A percentile compares a stretch with the other conserved stretches of the same genome.
These are phyloP conservation scores for Yarrowia sp. DNA, from an alignment of 805 yeast species.

Conservation along the genomic window DNA sequence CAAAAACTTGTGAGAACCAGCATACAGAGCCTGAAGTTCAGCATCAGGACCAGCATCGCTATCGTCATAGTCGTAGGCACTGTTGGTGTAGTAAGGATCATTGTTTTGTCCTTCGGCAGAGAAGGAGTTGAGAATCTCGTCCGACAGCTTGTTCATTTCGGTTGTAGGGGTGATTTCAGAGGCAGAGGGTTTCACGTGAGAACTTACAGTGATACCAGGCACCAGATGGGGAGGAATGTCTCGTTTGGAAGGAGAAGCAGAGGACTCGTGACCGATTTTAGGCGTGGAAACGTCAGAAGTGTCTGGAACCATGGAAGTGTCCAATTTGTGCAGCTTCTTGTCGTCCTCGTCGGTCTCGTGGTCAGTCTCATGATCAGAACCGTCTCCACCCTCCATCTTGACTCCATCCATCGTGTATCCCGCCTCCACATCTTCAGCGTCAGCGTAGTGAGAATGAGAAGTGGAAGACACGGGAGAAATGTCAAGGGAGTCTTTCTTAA, in stretches of 20 bases:
- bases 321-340: not conserved
- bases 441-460: slow-evolving; percentile 40
- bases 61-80: slow-evolving; percentile 31
- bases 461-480: not conserved
- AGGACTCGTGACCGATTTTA: not conserved
- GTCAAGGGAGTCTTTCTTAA: not conserved
- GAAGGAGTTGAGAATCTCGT: slow-evolving; percentile 33
- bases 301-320: slow-evolving; percentile 11
- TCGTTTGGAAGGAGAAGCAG: not conserved
- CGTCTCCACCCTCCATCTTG: slow-evolving; percentile 33
- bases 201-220: slow-evolving; percentile 1
- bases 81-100: slow-evolving; percentile 35
- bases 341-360: slow-evolving; percentile 19
- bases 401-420: slow-evolving; percentile 16
- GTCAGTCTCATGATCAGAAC: slow-evolving; percentile 17
- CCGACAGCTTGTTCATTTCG: slow-evolving; percentile 24
- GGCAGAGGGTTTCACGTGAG: not conserved
- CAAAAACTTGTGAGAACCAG: slow-evolving; percentile 25
- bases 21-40: slow-evolving; percentile 32
- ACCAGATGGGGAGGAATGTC: slow-evolving; percentile 9
- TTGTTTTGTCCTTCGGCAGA: not conserved
- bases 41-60: slow-evolving; percentile 30
- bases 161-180: slow-evolving; percentile 22
- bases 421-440: slow-evolving; percentile 31
- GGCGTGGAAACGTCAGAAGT: slow-evolving; percentile 7